Evolutionary conservation across 1,139 yeast species (phyloP).

Genomic region (Candida sp.): DNA sequence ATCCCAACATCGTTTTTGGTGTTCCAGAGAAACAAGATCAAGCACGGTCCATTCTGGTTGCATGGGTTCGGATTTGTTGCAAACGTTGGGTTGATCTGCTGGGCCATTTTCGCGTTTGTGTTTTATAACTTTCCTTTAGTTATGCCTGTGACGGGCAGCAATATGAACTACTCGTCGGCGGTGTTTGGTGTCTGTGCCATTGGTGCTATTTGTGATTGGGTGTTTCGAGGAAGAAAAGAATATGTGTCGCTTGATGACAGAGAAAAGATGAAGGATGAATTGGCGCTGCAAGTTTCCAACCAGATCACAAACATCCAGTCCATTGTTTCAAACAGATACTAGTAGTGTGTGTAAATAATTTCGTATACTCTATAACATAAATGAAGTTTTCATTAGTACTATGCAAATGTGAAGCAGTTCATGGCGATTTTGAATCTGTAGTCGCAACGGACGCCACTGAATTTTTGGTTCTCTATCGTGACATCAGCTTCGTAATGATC

Average conservation of each 20-base stretch:
- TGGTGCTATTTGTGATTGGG: conserved; percentile 42
- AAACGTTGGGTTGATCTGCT: conserved; percentile 17
- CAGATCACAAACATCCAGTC: conserved; percentile 29
- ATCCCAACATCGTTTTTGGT: conserved; percentile 38
- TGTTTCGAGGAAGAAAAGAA: conserved; percentile 37
- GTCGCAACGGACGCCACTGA: conserved; percentile 18
- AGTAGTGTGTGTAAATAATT: background rate
- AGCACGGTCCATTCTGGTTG: conserved; percentile 56
- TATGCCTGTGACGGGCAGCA: conserved; percentile 47
- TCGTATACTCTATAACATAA: too few species aligned
- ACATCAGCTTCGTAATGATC: conserved; percentile 4
- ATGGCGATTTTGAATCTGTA: conserved; percentile 36
- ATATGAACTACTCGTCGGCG: conserved; percentile 51
- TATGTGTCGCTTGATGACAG: conserved; percentile 30
- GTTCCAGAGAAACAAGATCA: conserved; percentile 37
- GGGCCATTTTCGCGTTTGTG: conserved; percentile 46
- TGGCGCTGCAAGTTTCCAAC: conserved; percentile 30
- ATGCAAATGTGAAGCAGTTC: conserved; percentile 20
- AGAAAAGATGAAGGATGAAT: conserved; percentile 25
- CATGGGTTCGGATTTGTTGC: conserved; percentile 25
- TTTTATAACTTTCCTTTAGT: conserved; percentile 48
- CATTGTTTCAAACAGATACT: conserved; percentile 19
- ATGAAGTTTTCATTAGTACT: background rate
- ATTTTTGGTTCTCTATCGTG: background rate
- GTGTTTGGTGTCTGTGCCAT: conserved; percentile 38